Conservation (phyloP, 176 grass and related monocot species). For the Hordeum marinum region DNA sequence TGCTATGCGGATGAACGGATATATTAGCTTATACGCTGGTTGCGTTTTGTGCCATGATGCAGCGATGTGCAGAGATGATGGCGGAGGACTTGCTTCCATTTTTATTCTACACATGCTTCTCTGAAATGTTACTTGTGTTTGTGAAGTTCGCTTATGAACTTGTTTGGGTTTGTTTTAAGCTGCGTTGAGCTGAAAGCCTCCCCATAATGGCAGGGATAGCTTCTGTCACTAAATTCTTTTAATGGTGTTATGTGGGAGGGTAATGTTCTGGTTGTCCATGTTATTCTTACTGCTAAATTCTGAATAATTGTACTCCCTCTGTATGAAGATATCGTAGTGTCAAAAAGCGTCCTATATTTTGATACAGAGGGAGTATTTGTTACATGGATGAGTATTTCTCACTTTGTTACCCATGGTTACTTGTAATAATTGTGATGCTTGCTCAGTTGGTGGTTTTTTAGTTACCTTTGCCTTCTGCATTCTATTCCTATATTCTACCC, state of each 20-base stretch:
- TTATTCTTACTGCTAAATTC: not conserved
- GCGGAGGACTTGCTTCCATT: not conserved
- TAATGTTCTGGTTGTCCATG: not conserved
- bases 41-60: no score
- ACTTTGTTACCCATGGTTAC: not conserved
- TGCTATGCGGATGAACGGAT: not conserved
- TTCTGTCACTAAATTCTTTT: conserved; percentile 9
- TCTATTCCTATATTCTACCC: not conserved
- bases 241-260: not conserved
- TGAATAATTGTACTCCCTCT: no score
- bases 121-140: not conserved
- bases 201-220: not conserved
- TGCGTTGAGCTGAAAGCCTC: not conserved
- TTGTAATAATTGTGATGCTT: not conserved
- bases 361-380: no score
- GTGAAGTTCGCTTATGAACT: not conserved
- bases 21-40: not conserved
- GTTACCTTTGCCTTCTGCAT: not conserved
- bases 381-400: conserved; percentile 10
- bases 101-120: not conserved
- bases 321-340: no score
- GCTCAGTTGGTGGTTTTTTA: not conserved
- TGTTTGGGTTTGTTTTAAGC: conserved; percentile 1
- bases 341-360: no score
- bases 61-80: not conserved